phyloP scores from a whole-genome alignment of 345 rosid species.

The Streptanthus diversifolius region DNA sequence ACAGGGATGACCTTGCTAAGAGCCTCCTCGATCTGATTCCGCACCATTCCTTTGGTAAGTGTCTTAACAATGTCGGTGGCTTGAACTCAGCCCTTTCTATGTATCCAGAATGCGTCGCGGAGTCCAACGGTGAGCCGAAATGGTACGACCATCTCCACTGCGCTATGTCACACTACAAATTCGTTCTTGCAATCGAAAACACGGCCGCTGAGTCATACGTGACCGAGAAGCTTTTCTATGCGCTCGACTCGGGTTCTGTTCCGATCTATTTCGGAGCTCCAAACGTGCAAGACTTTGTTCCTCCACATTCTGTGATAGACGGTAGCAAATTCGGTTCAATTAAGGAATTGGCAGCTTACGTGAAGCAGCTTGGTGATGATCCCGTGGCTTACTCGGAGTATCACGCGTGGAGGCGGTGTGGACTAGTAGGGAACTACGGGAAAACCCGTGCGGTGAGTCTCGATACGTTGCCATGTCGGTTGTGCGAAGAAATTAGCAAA shows the following conservation, averaged over 20 bases:
- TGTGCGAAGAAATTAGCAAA: conserved; percentile 71
- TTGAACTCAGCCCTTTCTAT: conserved; percentile 62
- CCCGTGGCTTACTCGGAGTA: conserved; percentile 80
- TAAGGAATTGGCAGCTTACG: conserved; percentile 63
- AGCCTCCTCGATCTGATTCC: conserved; percentile 65
- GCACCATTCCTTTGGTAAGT: conserved; percentile 87
- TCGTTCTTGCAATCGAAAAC: conserved; percentile 89
- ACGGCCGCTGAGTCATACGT: conserved; percentile 78
- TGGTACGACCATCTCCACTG: conserved; percentile 97
- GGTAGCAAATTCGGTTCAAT: conserved; percentile 66
- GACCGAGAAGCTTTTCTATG: conserved; percentile 90
- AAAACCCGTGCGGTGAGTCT: conserved; percentile 65
- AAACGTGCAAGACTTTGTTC: conserved; percentile 76
- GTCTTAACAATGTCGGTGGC: conserved; percentile 87
- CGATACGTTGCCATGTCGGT: conserved; percentile 82
- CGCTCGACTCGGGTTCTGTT: conserved; percentile 80
- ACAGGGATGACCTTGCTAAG: conserved; percentile 64
- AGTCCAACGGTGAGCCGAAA: conserved; percentile 44
- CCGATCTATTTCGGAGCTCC: conserved; percentile 92
- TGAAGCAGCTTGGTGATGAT: conserved; percentile 60
- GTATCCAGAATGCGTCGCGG: conserved; percentile 65
- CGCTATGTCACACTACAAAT: conserved; percentile 94
- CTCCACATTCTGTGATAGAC: conserved; percentile 80
- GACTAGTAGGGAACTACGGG: conserved; percentile 61
- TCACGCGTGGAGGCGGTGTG: conserved; percentile 97